These are phyloP conservation scores for Gaeumannomyces tritici DNA, from an alignment of 2,329 filamentous ascomycete genomes.

Conservation along the genomic window DNA sequence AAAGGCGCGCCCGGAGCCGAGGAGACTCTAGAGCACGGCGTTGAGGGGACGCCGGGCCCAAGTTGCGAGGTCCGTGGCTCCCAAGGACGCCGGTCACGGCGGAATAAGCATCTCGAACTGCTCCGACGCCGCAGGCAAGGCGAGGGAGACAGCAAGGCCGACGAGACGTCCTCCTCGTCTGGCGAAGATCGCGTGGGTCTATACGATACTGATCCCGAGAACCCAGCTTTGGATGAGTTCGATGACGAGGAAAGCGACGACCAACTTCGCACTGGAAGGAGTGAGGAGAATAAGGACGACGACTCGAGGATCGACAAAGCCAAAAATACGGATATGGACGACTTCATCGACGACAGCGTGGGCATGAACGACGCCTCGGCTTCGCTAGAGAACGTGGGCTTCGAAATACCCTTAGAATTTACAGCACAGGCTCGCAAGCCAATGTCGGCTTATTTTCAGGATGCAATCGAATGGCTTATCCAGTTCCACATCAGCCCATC, in stretches of 20 bases:
- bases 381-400: slow-evolving; percentile 15
- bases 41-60: neutral
- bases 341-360: slow-evolving; percentile 59
- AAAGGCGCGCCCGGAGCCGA: neutral
- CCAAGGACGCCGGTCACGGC: slow-evolving; percentile 10
- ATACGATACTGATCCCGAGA: slow-evolving; percentile 21
- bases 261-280: neutral
- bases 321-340: slow-evolving; percentile 27
- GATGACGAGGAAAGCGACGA: slow-evolving; percentile 21
- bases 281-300: neutral
- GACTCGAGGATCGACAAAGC: neutral
- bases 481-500: slow-evolving; percentile 68
- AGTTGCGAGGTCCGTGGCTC: neutral
- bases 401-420: slow-evolving; percentile 58
- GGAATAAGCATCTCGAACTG: slow-evolving; percentile 18
- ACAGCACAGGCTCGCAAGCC: slow-evolving; percentile 57
- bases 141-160: slow-evolving; percentile 15
- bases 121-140: slow-evolving; percentile 18
- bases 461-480: slow-evolving; percentile 72
- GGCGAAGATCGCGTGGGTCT: slow-evolving; percentile 11
- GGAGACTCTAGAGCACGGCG: neutral
- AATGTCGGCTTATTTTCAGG: slow-evolving; percentile 61
- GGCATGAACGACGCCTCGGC: slow-evolving; percentile 45
- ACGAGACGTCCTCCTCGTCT: slow-evolving; percentile 4
- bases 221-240: slow-evolving; percentile 18